These are phyloP conservation scores for Fraxinus greggii DNA, from an alignment of 305 asterid species.

Conservation along the genomic window DNA sequence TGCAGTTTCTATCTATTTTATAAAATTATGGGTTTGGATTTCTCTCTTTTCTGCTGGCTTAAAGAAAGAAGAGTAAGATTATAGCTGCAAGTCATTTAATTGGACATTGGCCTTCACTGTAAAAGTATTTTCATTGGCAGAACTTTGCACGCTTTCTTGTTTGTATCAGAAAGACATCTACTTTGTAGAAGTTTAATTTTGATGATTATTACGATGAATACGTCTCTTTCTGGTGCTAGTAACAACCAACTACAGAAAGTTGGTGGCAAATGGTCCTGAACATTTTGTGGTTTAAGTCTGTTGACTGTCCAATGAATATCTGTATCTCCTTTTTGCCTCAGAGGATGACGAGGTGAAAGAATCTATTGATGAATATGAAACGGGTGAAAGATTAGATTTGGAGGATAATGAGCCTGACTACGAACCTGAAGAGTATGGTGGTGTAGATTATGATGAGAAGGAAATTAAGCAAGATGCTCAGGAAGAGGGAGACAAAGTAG, in stretches of 20 bases:
- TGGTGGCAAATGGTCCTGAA: constrained; percentile 24
- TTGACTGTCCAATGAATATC: constrained; percentile 36
- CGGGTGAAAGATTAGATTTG: constrained; percentile 82
- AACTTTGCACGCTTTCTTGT: constrained; percentile 4
- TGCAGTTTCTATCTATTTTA: constrained; percentile 7
- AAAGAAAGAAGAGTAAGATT: constrained; percentile 6
- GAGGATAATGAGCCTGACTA: constrained; percentile 95
- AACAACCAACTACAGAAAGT: constrained; percentile 24
- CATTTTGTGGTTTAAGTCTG: constrained; percentile 28
- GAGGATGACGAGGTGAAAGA: constrained; percentile 63
- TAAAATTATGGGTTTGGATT: constrained; percentile 10
- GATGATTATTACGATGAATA: not conserved
- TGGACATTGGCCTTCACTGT: constrained; percentile 2
- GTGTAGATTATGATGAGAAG: constrained; percentile 81
- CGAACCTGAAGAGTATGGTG: constrained; percentile 83
- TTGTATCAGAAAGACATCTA: not conserved
- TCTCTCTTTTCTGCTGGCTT: constrained; percentile 6
- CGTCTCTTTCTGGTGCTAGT: not conserved
- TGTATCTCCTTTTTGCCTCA: constrained; percentile 36
- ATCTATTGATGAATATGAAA: constrained; percentile 71
- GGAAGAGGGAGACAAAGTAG: constrained; percentile 60
- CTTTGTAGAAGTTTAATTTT: not conserved
- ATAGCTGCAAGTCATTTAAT: not conserved
- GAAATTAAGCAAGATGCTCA: constrained; percentile 66
- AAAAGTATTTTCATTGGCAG: constrained; percentile 11